Evolutionary conservation across 148 eudicot species (phyloP), one percentile per base, ranked within the genome.

Genomic region (Cornus suecica): DNA sequence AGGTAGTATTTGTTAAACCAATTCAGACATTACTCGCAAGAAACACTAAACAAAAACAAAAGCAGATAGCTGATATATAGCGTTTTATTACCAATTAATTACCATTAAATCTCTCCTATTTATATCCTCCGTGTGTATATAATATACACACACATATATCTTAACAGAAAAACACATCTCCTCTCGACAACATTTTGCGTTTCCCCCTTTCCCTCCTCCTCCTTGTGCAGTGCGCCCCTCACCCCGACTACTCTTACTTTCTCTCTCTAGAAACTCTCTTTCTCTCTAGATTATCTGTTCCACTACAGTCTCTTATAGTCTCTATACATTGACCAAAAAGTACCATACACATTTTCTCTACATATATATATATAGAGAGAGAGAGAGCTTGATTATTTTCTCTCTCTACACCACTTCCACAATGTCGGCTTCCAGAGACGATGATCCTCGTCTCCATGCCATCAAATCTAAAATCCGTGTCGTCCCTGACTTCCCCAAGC

Each of bases 401-500:
- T 18, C 79, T 67, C 23, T 66, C 31, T 27, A 23, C 14, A n/a
- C 64, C 22, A 28, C 22, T n/a, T 27, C 81, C 42, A 84, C 83
- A 88, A 89, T 89, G 97, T 89, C 95, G 76, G 84, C 77, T 60
- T 71, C 75, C 70, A 77, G 74, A 63, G 84, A 80, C 29, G 88
- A 81, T 22, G 93, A 91, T 78, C 86, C 95, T 78, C 92, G 98
- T 20, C 69, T 93, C 75, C 72, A 74, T 10, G 86, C 79, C 80
- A 93, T 93, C 77, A 87, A 88, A 80, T 84, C 89, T 15, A 78
- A 80, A 85, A 91, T 93, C 83, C 80, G 98, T 5, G 95, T 90
- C 48, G 81, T 93, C 16, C 98, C 98, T 22, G 32, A 93, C 84
- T 93, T 93, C 74, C 98, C 98, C 27, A 93, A 93, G 82, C 95